Conservation (phyloP, 257 asterid species). For the Solanum ahanhuiri region DNA sequence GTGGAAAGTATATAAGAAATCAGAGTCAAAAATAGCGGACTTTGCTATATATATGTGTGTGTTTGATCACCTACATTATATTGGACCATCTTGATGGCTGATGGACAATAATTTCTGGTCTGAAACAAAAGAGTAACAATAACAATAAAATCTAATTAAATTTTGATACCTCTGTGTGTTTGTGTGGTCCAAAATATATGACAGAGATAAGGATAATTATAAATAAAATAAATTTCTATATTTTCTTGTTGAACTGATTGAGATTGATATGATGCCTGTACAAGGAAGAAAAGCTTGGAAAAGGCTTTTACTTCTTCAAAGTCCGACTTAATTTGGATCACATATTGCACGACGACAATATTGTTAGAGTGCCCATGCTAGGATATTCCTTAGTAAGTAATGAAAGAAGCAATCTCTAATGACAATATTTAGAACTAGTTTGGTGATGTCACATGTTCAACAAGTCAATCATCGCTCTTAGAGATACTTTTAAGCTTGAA, state of each 20-base stretch:
- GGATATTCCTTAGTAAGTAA: not conserved
- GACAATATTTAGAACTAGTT: not conserved
- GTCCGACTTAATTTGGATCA: not conserved
- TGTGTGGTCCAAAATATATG: not conserved
- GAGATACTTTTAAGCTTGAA: no score
- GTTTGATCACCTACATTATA: not conserved
- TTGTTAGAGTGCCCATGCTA: not conserved
- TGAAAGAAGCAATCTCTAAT: not conserved
- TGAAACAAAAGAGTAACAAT: not conserved
- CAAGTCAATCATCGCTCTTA: no score
- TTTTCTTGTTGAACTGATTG: not conserved
- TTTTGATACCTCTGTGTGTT: not conserved
- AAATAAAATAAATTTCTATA: not conserved
- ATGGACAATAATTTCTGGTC: not conserved
- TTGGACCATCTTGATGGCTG: not conserved
- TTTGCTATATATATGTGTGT: not conserved
- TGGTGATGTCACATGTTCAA: not conserved
- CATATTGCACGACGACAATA: accelerated
- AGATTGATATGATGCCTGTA: not conserved
- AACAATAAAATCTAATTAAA: not conserved
- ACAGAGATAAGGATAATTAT: not conserved
- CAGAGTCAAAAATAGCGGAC: not conserved
- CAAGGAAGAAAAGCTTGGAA: not conserved
- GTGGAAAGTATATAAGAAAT: not conserved
- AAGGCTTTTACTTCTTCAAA: not conserved